phyloP scores from a whole-genome alignment of 2,329 filamentous ascomycete species.

The Aspergillus thermomutatus region DNA sequence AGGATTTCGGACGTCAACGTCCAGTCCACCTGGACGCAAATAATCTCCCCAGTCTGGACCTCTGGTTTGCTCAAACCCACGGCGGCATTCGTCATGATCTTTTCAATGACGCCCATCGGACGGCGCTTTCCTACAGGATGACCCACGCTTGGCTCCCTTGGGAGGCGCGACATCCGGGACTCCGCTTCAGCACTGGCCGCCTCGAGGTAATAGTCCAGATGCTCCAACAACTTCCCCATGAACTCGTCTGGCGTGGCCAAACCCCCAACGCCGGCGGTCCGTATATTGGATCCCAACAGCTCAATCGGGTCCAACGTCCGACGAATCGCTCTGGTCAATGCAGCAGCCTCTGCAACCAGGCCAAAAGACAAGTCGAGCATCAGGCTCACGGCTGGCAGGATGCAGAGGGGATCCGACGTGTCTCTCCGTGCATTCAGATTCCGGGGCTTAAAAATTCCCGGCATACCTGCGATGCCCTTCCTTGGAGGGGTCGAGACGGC shows the following conservation, averaged over 20 bases:
- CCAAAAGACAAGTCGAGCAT: conserved; percentile 6
- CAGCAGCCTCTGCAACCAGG: conserved; percentile 2
- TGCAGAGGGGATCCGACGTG: background rate
- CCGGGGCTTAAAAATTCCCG: background rate
- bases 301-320: conserved; percentile 7
- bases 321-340: conserved; percentile 4
- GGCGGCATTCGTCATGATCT: conserved; percentile 43
- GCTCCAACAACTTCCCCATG: conserved; percentile 1
- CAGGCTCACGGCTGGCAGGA: conserved; percentile 1
- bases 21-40: conserved; percentile 44
- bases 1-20: conserved; percentile 41
- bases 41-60: conserved; percentile 37
- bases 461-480: background rate
- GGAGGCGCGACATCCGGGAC: too few species aligned
- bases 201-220: background rate
- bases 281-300: conserved; percentile 6
- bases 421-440: background rate
- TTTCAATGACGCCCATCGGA: conserved; percentile 42
- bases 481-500: background rate
- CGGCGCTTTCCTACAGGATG: background rate
- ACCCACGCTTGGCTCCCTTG: too few species aligned
- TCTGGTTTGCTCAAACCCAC: conserved; percentile 26
- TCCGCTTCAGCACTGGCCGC: too few species aligned
- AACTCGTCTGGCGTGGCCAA: background rate
- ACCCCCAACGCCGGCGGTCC: conserved; percentile 2